Base-by-base conservation (phyloP, 2,329 filamentous ascomycete genomes). In the Trichoderma polysporum region DNA sequence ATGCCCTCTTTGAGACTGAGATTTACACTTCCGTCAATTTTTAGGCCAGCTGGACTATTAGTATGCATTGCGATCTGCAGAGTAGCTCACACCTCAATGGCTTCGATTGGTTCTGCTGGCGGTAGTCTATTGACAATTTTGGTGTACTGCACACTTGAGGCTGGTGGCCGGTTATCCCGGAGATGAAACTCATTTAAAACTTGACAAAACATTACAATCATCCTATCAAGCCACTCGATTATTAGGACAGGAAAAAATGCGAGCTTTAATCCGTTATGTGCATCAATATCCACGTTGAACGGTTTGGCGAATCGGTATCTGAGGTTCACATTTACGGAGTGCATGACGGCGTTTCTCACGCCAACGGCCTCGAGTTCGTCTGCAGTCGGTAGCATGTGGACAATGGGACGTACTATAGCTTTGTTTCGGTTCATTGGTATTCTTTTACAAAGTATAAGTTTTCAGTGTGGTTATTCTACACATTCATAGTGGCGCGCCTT, bases 1-100 rank as follows among this genome's bases (percentile, higher is more conserved):
- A 45, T 9, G 25, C 31, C 19, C 10, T 39, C 9, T 45, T 25
- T 65, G 35, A 27, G 29, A 12, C 49, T 53, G 47, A 15, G 49
- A 54, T 54, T 41, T 54, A n/a, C 35, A 33, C 19, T 13, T 13
- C 13, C 17, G 12, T 45, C 3, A 19, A 3, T 39, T 13, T 37
- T 54, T 33, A 3, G 13, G 37, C 10, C 49, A 41, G 53, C 33
- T 63, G 53, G 47, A 25, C 35, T 53, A 54, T 12, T 45, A 45
- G 41, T 22, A 45, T 45, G 58, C 49, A 63, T 54, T 63, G 35
- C n/a, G 60, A 63, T 53, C 47, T n/a, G 15, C 60, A 27, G 13
- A 33, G 27, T 45, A 45, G 33, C 13, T 22, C 4, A 19, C 47
- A 13, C 2, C 39, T 60, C 41, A 37, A 7, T 6, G 17, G 12